A percentile compares a stretch with the other conserved stretches of the same genome.
These are phyloP conservation scores for Arthonia radiata DNA, from an alignment of 495 filamentous ascomycete genomes.

Conservation along the genomic window DNA sequence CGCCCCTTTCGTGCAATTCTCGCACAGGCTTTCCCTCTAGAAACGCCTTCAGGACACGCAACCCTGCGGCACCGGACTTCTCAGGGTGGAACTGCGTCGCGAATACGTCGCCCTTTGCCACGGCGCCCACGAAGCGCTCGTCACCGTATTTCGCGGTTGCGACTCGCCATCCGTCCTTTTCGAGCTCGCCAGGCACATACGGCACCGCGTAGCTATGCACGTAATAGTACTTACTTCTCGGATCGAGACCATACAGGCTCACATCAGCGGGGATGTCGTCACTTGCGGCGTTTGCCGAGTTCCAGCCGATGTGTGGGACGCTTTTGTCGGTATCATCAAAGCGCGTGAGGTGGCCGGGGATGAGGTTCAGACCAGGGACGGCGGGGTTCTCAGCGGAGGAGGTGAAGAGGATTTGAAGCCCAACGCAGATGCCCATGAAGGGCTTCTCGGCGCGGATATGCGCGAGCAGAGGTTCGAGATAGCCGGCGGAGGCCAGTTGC, in stretches of 20 bases:
- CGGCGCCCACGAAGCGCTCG: slow-evolving; percentile 77
- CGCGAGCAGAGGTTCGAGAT: slow-evolving; percentile 47
- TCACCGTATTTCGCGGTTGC: slow-evolving; percentile 70
- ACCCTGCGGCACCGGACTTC: slow-evolving; percentile 76
- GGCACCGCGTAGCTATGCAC: slow-evolving; percentile 83
- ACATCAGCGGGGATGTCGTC: too few relatives aligned
- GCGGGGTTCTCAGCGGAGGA: slow-evolving; percentile 53
- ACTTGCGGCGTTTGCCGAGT: slow-evolving; percentile 39
- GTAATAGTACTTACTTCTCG: slow-evolving; percentile 89
- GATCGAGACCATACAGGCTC: slow-evolving; percentile 51
- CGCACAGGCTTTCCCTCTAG: slow-evolving; percentile 35
- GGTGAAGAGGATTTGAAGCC: slow-evolving; percentile 70
- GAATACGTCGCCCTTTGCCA: slow-evolving; percentile 60
- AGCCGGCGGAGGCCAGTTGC: slow-evolving; percentile 55
- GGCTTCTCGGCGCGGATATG: slow-evolving; percentile 75
- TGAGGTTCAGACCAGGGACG: slow-evolving; percentile 45
- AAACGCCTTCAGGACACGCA: slow-evolving; percentile 67
- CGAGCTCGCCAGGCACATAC: slow-evolving; percentile 42
- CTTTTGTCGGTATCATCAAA: slow-evolving; percentile 61
- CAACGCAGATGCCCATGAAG: slow-evolving; percentile 96
- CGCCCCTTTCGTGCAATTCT: slow-evolving; percentile 15
- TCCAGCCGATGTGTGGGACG: slow-evolving; percentile 97
- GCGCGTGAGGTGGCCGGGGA: slow-evolving; percentile 43
- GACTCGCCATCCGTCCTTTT: slow-evolving; percentile 62
- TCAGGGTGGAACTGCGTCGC: slow-evolving; percentile 96